Evolutionary conservation across 1,284 basidiomycete genomes (phyloP), one percentile per base, ranked within the genome.

Genomic region (Ganoderma leucocontextum): DNA sequence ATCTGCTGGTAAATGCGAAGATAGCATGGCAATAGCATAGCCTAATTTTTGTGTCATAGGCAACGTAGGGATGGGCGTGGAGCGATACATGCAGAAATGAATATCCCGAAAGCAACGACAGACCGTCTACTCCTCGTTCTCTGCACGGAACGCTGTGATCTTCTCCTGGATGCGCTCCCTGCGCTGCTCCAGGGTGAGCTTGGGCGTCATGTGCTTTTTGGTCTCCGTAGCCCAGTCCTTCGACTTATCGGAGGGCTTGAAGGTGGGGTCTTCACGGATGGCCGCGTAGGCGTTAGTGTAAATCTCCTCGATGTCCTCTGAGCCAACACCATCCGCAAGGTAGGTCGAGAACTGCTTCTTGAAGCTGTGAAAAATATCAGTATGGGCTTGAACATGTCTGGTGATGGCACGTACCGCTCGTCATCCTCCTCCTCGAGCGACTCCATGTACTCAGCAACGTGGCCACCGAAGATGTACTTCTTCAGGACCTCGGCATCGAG

Each of bases 401-500:
- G 47, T 49, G n/a, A 6, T 4, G 64, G 42, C 17, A 80, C 87
- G 72, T 75, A 89, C 89, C 96, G 89, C 85, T 99, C 97, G 80
- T 99, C 98, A 81, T 99, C 98, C 86, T 99, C 98, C 89, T 99
- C 98, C 86, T 99, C 98, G 70, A 99, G 87, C 63, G 91, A 94
- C 86, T 99, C 96, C 98, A 99, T 99, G 89, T 99, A 99, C 84
- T 99, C 98, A 71, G 98, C 95, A 70, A 99, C 92, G 82, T 99
- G 97, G 66, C 97, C 97, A 82, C 96, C 97, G 79, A 90, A 96
- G 82, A 99, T 99, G 88, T 99, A 99, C 85, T 96, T 97, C 82
- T 97, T 96, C 77, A 99, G 87, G 60, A 94, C 90, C 82, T 99
- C 98, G 65, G 94, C 91, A 77, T 99, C 97, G 73, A 99, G 89